Base-by-base conservation (phyloP, 495 filamentous ascomycete genomes). In the Podospora didyma region DNA sequence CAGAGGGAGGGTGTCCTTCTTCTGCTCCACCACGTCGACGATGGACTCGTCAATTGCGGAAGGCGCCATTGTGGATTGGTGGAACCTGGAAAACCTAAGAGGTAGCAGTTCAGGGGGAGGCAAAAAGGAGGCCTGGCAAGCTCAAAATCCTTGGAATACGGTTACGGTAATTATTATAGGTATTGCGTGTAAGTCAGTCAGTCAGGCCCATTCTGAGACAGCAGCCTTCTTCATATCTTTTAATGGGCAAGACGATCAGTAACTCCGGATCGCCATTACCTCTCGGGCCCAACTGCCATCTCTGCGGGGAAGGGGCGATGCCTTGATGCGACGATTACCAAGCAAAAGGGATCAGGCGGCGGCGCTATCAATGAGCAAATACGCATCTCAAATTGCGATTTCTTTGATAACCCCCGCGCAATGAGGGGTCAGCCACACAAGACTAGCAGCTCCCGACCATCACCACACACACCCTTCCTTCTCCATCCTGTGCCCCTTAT, bases 1-100 rank as follows among this genome's bases (percentile, higher is more conserved):
- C 17, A 89, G 73, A 6, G 69, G 73, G 0, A 88, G 75, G 0
- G 74, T 84, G 54, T 88, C 82, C 65, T 87, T 89, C 51, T 72
- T 79, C 12, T 79, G 86, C 42, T 77, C 64, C 6, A 76, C 79
- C 12, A 82, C 78, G 61, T 89, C 84, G 48, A 76, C 73, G 45
- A 89, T 87, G 42, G 77, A 69, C 3, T 82, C 70, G 54, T 80
- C 73, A 59, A 87, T 87, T 14, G 85, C 75, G 54, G 66, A 60
- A 2, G 74, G 73, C 7, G 69, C 74, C 73, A 76, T 76, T 19
- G 22, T 16, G 16, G 19, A 4, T 51, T 19, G 24, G 24, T 50
- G 54, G 61, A 9, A 31, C 9, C 26, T 4, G 26, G 48, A 53
- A 42, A 42, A n/a, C n/a, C n/a, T 31, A 62, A 62, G 37, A 51